A percentile compares a stretch with the other conserved stretches of the same genome.
These are phyloP conservation scores for Paratinospora sagittata DNA, from an alignment of 164 flowering plant species.

Conservation along the genomic window DNA sequence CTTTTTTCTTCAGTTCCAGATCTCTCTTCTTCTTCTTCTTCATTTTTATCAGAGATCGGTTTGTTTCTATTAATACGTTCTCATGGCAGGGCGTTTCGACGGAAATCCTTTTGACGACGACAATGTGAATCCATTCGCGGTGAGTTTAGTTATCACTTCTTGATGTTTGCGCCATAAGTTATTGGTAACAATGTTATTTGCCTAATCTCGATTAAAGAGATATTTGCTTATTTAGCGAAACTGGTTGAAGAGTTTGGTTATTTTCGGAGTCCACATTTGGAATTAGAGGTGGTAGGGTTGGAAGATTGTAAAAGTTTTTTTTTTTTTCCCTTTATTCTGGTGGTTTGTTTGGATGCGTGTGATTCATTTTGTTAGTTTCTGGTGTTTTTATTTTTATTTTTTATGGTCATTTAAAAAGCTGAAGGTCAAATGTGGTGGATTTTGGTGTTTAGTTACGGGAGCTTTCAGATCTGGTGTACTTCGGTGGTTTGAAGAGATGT, in stretches of 20 bases:
- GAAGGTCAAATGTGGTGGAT: no score
- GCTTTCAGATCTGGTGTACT: no score
- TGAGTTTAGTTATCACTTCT: constrained; percentile 21
- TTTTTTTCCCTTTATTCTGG: no score
- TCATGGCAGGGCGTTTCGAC: constrained; percentile 51
- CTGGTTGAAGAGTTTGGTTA: background rate
- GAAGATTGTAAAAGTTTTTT: background rate
- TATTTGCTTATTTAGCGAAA: background rate
- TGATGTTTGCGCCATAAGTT: no score
- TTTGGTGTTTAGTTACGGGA: no score
- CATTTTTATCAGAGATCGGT: background rate
- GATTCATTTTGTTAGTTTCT: no score
- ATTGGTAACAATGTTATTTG: no score
- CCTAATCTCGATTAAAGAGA: no score
- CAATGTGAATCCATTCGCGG: constrained; percentile 65
- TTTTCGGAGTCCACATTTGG: background rate
- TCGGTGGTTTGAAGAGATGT: no score
- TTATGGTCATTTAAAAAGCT: no score
- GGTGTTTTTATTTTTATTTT: no score
- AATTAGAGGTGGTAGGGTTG: background rate
- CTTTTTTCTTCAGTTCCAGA: background rate
- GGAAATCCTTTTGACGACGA: constrained; percentile 51
- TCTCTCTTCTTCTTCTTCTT: background rate
- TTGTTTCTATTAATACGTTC: background rate
- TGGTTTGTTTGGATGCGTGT: no score